These are phyloP conservation scores for Pulveroboletus frians DNA, from an alignment of 768 basidiomycete genomes.

Conservation along the genomic window DNA sequence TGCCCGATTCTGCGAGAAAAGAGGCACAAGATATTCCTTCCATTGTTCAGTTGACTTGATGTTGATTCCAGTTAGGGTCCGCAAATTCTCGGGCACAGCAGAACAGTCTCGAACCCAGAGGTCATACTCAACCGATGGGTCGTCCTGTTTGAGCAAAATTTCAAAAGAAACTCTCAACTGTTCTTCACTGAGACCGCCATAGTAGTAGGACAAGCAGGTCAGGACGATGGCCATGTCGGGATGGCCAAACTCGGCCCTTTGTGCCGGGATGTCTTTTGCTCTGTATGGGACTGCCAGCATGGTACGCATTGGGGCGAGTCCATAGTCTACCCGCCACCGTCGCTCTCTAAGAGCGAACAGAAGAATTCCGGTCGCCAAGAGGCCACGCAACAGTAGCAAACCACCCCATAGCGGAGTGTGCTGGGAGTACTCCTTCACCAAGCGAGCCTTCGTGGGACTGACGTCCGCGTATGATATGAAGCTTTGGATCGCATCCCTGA, in stretches of 20 bases:
- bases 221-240: constrained; percentile 44
- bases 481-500: background rate
- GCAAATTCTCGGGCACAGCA: constrained; percentile 19
- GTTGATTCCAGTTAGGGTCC: constrained; percentile 21
- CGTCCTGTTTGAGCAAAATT: constrained; percentile 36
- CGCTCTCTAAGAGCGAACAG: constrained; percentile 33
- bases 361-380: constrained; percentile 40
- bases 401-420: constrained; percentile 29
- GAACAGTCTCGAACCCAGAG: constrained; percentile 25
- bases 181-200: constrained; percentile 36
- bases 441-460: too few species aligned
- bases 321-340: constrained; percentile 51
- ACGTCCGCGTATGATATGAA: background rate
- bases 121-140: constrained; percentile 31
- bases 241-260: constrained; percentile 47
- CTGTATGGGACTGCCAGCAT: constrained; percentile 49
- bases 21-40: constrained; percentile 15
- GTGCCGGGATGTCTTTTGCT: constrained; percentile 48
- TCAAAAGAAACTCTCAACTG: constrained; percentile 38
- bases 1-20: constrained; percentile 26
- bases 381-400: constrained; percentile 42
- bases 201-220: constrained; percentile 48
- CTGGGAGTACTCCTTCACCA: constrained; percentile 1
- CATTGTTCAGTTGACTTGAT: constrained; percentile 27
- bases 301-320: constrained; percentile 38